A percentile compares a stretch with the other conserved stretches of the same genome.
Evolutionary conservation across 2,329 filamentous ascomycete species (phyloP).

Genomic region (Colletotrichum spinosum): DNA sequence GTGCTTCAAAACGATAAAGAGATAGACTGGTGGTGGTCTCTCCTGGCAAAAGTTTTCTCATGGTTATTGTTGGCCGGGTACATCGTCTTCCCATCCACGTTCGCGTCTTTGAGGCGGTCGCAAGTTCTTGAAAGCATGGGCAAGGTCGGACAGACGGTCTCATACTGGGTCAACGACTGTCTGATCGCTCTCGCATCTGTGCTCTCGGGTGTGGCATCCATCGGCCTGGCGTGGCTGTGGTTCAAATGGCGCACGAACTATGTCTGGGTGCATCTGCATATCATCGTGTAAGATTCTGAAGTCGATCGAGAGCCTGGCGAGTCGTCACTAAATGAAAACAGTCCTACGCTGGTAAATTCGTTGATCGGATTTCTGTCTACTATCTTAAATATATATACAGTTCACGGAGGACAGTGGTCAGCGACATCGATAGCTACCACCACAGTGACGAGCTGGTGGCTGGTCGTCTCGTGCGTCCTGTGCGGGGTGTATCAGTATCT

Average conservation of each 20-base stretch:
- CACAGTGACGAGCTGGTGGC: constrained; percentile 11
- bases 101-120: not conserved
- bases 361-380: constrained; percentile 15
- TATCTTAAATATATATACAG: constrained; percentile 21
- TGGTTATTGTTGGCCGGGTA: too few relatives aligned
- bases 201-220: constrained; percentile 10
- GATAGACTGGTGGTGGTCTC: too few relatives aligned
- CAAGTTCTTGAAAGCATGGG: constrained; percentile 18
- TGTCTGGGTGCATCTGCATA: constrained; percentile 12
- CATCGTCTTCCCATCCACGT: too few relatives aligned
- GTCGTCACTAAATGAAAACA: not conserved
- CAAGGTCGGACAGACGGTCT: not conserved
- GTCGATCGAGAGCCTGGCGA: not conserved
- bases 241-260: not conserved
- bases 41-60: too few relatives aligned
- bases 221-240: constrained; percentile 16
- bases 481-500: constrained; percentile 7
- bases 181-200: constrained; percentile 16
- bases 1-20: too few relatives aligned
- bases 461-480: constrained; percentile 3
- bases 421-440: not conserved
- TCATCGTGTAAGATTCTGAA: not conserved
- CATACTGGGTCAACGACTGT: constrained; percentile 6
- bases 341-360: constrained; percentile 12
- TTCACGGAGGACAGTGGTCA: constrained; percentile 7